phyloP scores from a whole-genome alignment of 1,284 basidiomycete species.

The Thelephora terrestris region DNA sequence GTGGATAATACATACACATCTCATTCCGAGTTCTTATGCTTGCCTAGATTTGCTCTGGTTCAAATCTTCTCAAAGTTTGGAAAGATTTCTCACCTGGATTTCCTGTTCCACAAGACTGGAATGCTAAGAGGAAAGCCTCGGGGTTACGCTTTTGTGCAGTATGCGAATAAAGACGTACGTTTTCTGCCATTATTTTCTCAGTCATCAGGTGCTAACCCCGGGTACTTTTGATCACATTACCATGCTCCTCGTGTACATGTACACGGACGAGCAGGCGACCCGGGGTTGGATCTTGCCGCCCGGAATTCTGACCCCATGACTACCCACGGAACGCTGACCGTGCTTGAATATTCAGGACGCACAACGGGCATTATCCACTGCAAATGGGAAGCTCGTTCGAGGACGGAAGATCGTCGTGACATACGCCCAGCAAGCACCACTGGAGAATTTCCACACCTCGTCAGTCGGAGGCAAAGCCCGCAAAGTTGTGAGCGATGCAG shows the following conservation, averaged over 20 bases:
- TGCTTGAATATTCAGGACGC: conserved; percentile 58
- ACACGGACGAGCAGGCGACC: not conserved
- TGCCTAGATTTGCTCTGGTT: conserved; percentile 68
- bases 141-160: conserved; percentile 94
- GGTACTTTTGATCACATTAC: conserved; percentile 22
- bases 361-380: conserved; percentile 60
- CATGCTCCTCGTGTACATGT: conserved; percentile 1
- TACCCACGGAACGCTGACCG: conserved; percentile 8
- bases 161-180: conserved; percentile 70
- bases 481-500: conserved; percentile 44
- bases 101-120: conserved; percentile 90
- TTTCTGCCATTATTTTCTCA: conserved; percentile 9
- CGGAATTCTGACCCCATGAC: not conserved
- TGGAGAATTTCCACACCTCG: conserved; percentile 24
- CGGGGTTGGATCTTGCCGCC: not conserved
- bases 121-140: conserved; percentile 84
- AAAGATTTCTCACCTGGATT: conserved; percentile 87
- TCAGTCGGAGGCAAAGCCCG: conserved; percentile 17
- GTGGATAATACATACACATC: conserved; percentile 20
- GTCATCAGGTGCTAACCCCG: conserved; percentile 36
- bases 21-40: not conserved
- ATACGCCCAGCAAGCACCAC: conserved; percentile 74
- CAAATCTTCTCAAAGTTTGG: conserved; percentile 89
- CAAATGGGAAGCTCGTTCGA: conserved; percentile 75
- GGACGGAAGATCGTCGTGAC: conserved; percentile 86